These are phyloP conservation scores for Mimosa bimucronata DNA, from an alignment of 306 rosid genomes.

Conservation along the genomic window DNA sequence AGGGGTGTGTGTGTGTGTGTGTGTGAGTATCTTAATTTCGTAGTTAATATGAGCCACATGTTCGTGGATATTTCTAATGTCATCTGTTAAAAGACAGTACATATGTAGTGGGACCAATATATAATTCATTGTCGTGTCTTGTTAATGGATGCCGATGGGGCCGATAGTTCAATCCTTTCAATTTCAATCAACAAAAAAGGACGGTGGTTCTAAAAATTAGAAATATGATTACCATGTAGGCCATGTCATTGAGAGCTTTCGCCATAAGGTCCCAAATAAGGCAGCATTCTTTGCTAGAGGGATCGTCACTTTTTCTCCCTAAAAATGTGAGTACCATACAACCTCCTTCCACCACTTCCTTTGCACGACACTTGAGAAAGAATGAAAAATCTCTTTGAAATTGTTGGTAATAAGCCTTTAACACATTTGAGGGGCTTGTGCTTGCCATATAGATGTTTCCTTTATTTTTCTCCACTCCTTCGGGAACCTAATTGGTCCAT, in stretches of 20 bases:
- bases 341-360: slow-evolving; percentile 56
- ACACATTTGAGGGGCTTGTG: slow-evolving; percentile 53
- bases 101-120: background rate
- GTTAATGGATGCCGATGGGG: background rate
- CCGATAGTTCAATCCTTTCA: background rate
- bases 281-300: slow-evolving; percentile 56
- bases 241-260: slow-evolving; percentile 52
- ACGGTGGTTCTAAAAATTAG: background rate
- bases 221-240: slow-evolving; percentile 39
- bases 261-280: slow-evolving; percentile 66
- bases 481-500: slow-evolving; percentile 57
- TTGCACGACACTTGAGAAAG: slow-evolving; percentile 52
- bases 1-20: background rate
- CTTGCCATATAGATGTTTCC: slow-evolving; percentile 57
- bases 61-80: background rate
- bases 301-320: slow-evolving; percentile 59
- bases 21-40: too few species aligned
- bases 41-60: background rate
- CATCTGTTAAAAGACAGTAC: background rate
- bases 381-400: slow-evolving; percentile 57
- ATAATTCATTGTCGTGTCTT: too few species aligned
- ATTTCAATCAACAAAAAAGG: background rate
- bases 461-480: slow-evolving; percentile 57
- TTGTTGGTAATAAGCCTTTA: slow-evolving; percentile 53
- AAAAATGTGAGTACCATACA: slow-evolving; percentile 58